phyloP scores from a whole-genome alignment of 257 asterid genomes.

The Schizonepeta tenuifolia region DNA sequence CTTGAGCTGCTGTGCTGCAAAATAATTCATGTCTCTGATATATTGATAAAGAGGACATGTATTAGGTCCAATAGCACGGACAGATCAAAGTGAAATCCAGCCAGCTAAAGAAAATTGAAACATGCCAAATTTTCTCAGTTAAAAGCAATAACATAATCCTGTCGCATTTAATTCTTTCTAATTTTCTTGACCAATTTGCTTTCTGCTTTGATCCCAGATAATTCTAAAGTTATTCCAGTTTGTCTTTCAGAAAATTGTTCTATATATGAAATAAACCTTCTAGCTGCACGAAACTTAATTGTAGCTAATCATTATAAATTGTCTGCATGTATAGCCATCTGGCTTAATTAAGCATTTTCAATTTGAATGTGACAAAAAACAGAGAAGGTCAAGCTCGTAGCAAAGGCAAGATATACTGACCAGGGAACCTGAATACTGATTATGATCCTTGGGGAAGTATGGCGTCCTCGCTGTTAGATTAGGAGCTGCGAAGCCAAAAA shows the following conservation, averaged over 20 bases:
- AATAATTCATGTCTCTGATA: constrained; percentile 48
- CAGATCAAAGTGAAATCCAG: constrained; percentile 3
- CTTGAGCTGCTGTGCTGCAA: constrained; percentile 44
- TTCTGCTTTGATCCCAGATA: too few relatives aligned
- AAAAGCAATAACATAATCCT: not conserved
- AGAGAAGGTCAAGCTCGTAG: constrained; percentile 17
- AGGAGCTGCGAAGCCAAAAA: constrained; percentile 58
- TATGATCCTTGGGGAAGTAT: constrained; percentile 34
- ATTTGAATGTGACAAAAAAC: constrained; percentile 16
- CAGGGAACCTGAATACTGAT: constrained; percentile 37
- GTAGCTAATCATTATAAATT: not conserved
- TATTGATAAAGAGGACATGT: constrained; percentile 7
- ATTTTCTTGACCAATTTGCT: not conserved
- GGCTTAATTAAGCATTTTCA: not conserved
- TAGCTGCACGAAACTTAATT: not conserved
- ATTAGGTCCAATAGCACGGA: constrained; percentile 9
- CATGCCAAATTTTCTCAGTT: not conserved
- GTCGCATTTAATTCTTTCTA: not conserved
- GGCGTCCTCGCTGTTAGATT: constrained; percentile 39
- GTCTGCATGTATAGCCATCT: constrained; percentile 11
- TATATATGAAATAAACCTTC: not conserved
- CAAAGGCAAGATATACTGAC: constrained; percentile 39
- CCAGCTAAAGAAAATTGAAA: constrained; percentile 6
- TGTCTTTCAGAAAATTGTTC: not conserved
- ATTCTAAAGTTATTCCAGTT: not conserved